Percentiles rank a stretch among this genome's conserved stretches.
Evolutionary conservation across 805 yeast genomes (phyloP).

Genomic region (Kodamaea hsintzibuensis): DNA sequence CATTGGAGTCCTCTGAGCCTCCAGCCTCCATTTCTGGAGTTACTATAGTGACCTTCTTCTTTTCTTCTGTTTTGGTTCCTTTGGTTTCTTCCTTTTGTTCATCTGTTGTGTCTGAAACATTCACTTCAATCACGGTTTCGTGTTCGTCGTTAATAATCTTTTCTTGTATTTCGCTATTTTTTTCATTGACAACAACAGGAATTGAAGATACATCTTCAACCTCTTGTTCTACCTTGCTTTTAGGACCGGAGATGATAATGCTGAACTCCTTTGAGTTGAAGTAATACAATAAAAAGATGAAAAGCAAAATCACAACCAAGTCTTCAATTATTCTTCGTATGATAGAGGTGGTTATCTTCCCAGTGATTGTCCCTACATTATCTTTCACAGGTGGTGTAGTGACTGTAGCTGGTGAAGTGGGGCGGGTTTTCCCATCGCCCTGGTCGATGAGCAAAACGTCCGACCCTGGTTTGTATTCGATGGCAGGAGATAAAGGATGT

Average conservation of each 20-base stretch:
- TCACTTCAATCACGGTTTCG: neutral
- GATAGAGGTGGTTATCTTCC: constrained; percentile 6
- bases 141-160: neutral
- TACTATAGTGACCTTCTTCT: constrained; percentile 24
- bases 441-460: constrained; percentile 11
- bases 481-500: neutral
- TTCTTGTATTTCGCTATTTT: neutral
- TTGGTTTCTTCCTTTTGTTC: constrained; percentile 6
- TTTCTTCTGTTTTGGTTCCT: neutral
- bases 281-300: constrained; percentile 9
- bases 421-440: neutral
- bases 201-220: neutral
- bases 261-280: constrained; percentile 10
- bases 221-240: constrained; percentile 3
- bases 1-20: constrained; percentile 12
- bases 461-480: constrained; percentile 4
- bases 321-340: constrained; percentile 47
- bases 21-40: constrained; percentile 19
- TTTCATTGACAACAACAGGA: constrained; percentile 1
- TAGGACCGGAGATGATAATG: constrained; percentile 8
- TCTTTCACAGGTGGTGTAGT: neutral
- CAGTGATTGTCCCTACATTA: constrained; percentile 1
- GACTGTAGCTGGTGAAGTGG: constrained; percentile 1
- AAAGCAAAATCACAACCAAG: constrained; percentile 35
- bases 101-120: constrained; percentile 1